Evolutionary conservation across 2,329 filamentous ascomycete species (phyloP).

Genomic region (Pyrenochaeta sp.): DNA sequence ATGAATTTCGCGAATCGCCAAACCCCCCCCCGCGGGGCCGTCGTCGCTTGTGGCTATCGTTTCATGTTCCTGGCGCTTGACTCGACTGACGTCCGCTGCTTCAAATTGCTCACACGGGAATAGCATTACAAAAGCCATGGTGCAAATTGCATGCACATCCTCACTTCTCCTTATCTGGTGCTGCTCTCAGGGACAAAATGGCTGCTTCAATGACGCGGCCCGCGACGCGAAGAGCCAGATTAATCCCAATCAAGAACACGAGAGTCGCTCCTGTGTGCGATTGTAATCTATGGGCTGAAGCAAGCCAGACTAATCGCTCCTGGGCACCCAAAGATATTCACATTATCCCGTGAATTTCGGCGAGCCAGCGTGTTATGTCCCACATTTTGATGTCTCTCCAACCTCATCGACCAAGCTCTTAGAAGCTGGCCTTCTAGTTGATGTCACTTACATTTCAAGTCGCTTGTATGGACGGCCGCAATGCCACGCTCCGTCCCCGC

Average conservation of each 20-base stretch:
- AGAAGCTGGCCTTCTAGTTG: not conserved
- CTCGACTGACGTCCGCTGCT: constrained; percentile 9
- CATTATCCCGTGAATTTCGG: not conserved
- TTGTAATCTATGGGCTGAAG: constrained; percentile 13
- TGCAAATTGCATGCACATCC: constrained; percentile 8
- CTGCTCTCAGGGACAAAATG: constrained; percentile 4
- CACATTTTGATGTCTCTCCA: not conserved
- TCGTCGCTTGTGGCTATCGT: constrained; percentile 26
- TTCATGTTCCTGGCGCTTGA: constrained; percentile 30
- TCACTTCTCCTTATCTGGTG: constrained; percentile 11
- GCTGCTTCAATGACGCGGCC: constrained; percentile 22
- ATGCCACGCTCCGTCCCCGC: not conserved
- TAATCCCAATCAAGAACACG: constrained; percentile 31
- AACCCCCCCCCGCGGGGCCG: constrained; percentile 14
- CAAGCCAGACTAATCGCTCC: constrained; percentile 7
- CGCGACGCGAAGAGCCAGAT: constrained; percentile 26
- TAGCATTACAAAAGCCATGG: constrained; percentile 1
- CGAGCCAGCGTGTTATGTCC: not conserved
- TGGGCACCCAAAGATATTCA: not conserved
- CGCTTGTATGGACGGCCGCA: not conserved
- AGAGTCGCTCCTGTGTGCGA: constrained; percentile 5
- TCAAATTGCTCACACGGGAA: constrained; percentile 8
- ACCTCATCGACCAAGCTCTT: not conserved
- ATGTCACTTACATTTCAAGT: not conserved
- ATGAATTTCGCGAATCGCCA: constrained; percentile 15